These are phyloP conservation scores for Amoeboaphelidium protococcarum DNA, from an alignment of 371 early-diverging fungal species.

Conservation along the genomic window DNA sequence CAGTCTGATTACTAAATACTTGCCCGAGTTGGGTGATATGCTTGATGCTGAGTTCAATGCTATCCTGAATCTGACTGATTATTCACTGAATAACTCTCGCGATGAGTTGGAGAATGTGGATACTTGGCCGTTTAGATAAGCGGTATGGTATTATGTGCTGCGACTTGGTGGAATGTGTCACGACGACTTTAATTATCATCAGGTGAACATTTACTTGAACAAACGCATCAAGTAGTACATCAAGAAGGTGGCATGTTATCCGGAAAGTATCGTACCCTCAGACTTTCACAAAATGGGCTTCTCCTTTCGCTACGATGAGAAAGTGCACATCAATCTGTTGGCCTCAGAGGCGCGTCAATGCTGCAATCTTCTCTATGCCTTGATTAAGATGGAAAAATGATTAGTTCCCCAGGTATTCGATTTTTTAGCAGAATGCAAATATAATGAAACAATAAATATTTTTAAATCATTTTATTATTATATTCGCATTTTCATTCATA, in stretches of 20 bases:
- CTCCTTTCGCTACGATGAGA: constrained; percentile 29
- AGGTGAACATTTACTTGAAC: constrained; percentile 19
- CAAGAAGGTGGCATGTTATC: constrained; percentile 16
- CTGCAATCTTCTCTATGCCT: constrained; percentile 26
- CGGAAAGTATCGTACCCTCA: constrained; percentile 14
- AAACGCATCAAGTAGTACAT: constrained; percentile 20
- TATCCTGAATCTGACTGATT: constrained; percentile 29
- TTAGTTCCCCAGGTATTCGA: too few relatives aligned
- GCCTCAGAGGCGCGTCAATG: constrained; percentile 29
- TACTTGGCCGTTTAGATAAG: constrained; percentile 27
- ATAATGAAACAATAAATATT: too few relatives aligned
- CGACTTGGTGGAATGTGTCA: constrained; percentile 26
- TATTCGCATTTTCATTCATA: too few relatives aligned
- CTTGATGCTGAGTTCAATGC: constrained; percentile 28
- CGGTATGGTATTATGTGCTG: constrained; percentile 30
- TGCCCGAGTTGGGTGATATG: constrained; percentile 27
- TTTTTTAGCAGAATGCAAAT: too few relatives aligned
- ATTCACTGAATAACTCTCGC: constrained; percentile 3
- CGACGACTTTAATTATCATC: constrained; percentile 29
- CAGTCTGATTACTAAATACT: constrained; percentile 25
- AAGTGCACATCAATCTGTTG: constrained; percentile 31
- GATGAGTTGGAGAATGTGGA: constrained; percentile 14
- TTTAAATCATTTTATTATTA: too few relatives aligned
- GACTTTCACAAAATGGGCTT: constrained; percentile 30
- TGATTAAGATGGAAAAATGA: too few relatives aligned